Percentiles rank a stretch among this genome's conserved stretches.
These are phyloP conservation scores for Glycine tomentella DNA, from an alignment of 306 rosid species.

Conservation along the genomic window DNA sequence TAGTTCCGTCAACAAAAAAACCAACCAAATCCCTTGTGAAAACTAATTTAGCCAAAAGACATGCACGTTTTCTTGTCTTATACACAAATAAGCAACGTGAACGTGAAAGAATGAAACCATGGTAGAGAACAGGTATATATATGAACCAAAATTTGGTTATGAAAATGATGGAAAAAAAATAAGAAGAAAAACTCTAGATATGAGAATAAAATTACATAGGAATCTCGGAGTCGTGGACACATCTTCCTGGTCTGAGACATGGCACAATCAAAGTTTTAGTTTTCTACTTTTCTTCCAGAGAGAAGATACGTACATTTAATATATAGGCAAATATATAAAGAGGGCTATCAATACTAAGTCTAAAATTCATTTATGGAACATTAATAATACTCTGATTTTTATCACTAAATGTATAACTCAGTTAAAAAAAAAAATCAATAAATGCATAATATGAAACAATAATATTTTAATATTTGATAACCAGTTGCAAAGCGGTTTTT, in stretches of 20 bases:
- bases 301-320: neutral
- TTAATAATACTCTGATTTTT: too few species aligned
- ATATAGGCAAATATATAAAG: neutral
- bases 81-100: neutral
- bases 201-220: slow-evolving; percentile 37
- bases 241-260: slow-evolving; percentile 38
- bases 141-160: neutral
- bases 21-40: too few species aligned
- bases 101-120: too few species aligned
- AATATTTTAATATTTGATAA: too few species aligned
- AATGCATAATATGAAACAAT: too few species aligned
- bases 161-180: neutral
- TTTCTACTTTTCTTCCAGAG: neutral
- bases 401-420: too few species aligned
- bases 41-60: too few species aligned
- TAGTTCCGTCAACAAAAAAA: neutral
- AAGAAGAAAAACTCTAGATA: neutral
- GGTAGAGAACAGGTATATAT: neutral
- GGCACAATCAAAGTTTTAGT: neutral
- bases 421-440: too few species aligned
- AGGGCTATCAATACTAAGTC: neutral
- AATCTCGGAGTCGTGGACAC: slow-evolving; percentile 9
- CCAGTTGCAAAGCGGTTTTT: too few species aligned
- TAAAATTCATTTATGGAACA: neutral
- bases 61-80: too few species aligned